Conservation (phyloP, 768 basidiomycete species). For the Tylopilus sp. region DNA sequence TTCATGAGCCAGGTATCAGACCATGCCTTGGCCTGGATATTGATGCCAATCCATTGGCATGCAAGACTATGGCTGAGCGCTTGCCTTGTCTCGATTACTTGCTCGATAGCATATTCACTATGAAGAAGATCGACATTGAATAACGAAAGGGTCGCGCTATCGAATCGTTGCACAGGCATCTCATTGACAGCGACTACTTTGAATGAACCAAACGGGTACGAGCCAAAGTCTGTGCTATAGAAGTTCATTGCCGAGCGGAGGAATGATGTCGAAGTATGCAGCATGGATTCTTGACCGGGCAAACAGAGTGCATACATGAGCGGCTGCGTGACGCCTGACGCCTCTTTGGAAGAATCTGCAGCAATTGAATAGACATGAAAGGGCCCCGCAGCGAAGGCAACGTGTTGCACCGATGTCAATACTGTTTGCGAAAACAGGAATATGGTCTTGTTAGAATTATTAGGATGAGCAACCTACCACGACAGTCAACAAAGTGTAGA, state of each 20-base stretch:
- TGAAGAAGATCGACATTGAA: slow-evolving; percentile 79
- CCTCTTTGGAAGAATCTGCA: slow-evolving; percentile 60
- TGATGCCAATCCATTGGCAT: slow-evolving; percentile 95
- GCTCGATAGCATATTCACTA: slow-evolving; percentile 87
- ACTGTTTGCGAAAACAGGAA: slow-evolving; percentile 87
- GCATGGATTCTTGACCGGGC: slow-evolving; percentile 76
- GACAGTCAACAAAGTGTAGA: slow-evolving; percentile 6
- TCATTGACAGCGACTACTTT: slow-evolving; percentile 94
- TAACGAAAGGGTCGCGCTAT: slow-evolving; percentile 80
- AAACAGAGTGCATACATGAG: slow-evolving; percentile 91
- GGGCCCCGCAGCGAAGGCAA: slow-evolving; percentile 93
- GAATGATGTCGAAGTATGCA: slow-evolving; percentile 67
- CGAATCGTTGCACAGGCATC: slow-evolving; percentile 75
- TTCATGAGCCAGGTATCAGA: slow-evolving; percentile 97
- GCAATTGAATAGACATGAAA: slow-evolving; percentile 78
- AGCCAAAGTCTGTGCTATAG: slow-evolving; percentile 87
- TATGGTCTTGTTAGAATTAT: slow-evolving; percentile 90
- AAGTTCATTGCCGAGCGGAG: slow-evolving; percentile 90
- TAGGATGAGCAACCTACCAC: slow-evolving; percentile 82
- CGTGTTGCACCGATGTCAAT: slow-evolving; percentile 92
- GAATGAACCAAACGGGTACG: slow-evolving; percentile 94
- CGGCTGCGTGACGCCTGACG: slow-evolving; percentile 59
- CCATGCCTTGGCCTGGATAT: slow-evolving; percentile 90
- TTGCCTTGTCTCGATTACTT: slow-evolving; percentile 87
- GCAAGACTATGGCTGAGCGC: slow-evolving; percentile 84